Conservation (phyloP, 148 eudicot species). For the Heliamphora exappendiculata region DNA sequence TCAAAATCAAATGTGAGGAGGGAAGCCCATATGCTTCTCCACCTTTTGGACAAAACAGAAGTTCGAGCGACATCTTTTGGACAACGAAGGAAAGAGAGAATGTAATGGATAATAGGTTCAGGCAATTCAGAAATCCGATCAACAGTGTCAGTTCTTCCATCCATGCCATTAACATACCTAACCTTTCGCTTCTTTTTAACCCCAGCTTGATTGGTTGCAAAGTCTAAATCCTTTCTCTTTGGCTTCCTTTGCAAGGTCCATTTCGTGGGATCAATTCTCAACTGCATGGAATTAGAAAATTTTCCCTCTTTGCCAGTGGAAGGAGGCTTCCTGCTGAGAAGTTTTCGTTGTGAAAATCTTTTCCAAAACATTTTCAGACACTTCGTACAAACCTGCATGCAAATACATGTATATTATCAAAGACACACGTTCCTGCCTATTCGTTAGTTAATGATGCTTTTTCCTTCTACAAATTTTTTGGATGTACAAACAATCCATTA, state of each 20-base stretch:
- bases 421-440: background rate
- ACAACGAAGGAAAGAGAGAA: slow-evolving; percentile 23
- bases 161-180: background rate
- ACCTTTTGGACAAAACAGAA: slow-evolving; percentile 26
- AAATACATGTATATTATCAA: background rate
- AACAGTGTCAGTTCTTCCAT: slow-evolving; percentile 1
- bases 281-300: background rate
- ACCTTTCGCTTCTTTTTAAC: slow-evolving; percentile 22
- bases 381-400: background rate
- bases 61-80: slow-evolving; percentile 29
- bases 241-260: background rate
- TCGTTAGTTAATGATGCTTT: background rate
- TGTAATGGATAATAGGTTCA: slow-evolving; percentile 29
- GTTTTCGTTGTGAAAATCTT: slow-evolving; percentile 4
- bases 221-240: background rate
- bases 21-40: slow-evolving; percentile 30
- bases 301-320: background rate
- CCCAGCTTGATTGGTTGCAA: background rate
- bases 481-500: background rate
- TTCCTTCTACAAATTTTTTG: background rate
- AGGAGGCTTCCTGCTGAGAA: background rate
- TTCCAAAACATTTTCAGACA: slow-evolving; percentile 8
- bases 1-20: slow-evolving; percentile 28
- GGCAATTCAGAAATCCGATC: slow-evolving; percentile 37
- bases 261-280: background rate